Percentiles rank a stretch among this genome's conserved stretches.
These are phyloP conservation scores for Candida sakaeoensis DNA, from an alignment of 805 yeast genomes.

Conservation along the genomic window DNA sequence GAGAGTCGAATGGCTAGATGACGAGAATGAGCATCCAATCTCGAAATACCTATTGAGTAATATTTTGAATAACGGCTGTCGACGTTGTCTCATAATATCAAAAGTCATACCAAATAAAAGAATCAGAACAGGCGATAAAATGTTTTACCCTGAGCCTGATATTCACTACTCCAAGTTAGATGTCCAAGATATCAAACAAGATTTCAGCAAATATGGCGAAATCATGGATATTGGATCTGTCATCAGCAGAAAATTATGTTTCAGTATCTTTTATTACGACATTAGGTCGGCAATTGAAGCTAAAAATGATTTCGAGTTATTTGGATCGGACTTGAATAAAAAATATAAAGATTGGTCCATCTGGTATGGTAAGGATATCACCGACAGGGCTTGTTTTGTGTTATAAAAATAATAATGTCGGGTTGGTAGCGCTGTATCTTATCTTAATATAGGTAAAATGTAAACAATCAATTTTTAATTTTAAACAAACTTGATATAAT, in stretches of 20 bases:
- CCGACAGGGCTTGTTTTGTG: conserved; percentile 51
- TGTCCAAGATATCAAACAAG: conserved; percentile 40
- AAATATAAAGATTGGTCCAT: conserved; percentile 60
- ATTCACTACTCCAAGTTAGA: conserved; percentile 42
- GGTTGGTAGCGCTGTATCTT: conserved; percentile 1
- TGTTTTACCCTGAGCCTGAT: conserved; percentile 42
- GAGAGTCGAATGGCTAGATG: conserved; percentile 46
- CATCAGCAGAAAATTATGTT: conserved; percentile 60
- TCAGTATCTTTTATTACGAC: conserved; percentile 58
- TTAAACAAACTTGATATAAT: not conserved
- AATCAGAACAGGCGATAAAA: conserved; percentile 19
- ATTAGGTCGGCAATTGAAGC: conserved; percentile 58
- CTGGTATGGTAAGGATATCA: conserved; percentile 64
- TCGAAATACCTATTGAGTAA: conserved; percentile 25
- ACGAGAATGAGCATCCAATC: conserved; percentile 16
- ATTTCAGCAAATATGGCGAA: conserved; percentile 55
- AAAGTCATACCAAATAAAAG: conserved; percentile 21
- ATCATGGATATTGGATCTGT: conserved; percentile 62
- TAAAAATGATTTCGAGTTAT: conserved; percentile 39
- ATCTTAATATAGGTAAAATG: conserved; percentile 4
- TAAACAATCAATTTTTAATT: not conserved
- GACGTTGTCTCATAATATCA: conserved; percentile 50
- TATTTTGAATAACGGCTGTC: conserved; percentile 42
- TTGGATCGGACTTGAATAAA: conserved; percentile 29
- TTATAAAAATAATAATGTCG: conserved; percentile 10